Evolutionary conservation across 2,329 filamentous ascomycete genomes (phyloP).

Genomic region (Monosporascus sp.): DNA sequence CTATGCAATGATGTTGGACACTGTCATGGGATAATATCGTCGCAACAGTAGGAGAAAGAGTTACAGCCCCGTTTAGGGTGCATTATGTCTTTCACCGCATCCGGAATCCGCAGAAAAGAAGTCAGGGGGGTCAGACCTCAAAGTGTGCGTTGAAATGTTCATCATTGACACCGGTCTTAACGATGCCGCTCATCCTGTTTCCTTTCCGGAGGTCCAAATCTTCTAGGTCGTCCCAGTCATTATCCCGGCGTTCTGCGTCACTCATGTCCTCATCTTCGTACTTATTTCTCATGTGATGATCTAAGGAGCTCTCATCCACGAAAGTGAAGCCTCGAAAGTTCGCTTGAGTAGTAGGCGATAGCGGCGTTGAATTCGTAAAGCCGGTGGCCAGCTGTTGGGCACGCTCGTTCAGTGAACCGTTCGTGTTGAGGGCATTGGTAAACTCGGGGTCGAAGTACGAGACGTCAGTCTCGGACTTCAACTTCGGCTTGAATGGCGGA

Average conservation of each 20-base stretch:
- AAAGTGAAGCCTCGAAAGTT: slow-evolving; percentile 99
- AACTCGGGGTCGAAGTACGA: slow-evolving; percentile 99
- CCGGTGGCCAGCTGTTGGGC: slow-evolving; percentile 81
- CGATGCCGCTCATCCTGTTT: slow-evolving; percentile 61
- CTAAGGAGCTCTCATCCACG: slow-evolving; percentile 93
- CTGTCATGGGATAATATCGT: slow-evolving; percentile 1
- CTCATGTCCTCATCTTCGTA: slow-evolving; percentile 56
- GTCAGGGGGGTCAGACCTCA: slow-evolving; percentile 45
- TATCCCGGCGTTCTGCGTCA: slow-evolving; percentile 42
- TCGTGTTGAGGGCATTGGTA: slow-evolving; percentile 85
- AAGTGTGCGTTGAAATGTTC: slow-evolving; percentile 60
- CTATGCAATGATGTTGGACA: slow-evolving; percentile 1
- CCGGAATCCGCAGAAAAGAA: slow-evolving; percentile 4
- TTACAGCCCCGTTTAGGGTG: background rate
- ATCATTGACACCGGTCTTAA: slow-evolving; percentile 52
- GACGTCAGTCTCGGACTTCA: slow-evolving; percentile 92
- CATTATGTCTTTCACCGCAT: background rate
- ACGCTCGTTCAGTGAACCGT: slow-evolving; percentile 83
- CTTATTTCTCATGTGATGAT: slow-evolving; percentile 66
- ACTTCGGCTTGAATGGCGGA: slow-evolving; percentile 94
- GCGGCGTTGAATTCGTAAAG: slow-evolving; percentile 81
- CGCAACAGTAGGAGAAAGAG: background rate
- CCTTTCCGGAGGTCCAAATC: slow-evolving; percentile 46
- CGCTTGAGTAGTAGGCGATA: slow-evolving; percentile 92
- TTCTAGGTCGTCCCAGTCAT: slow-evolving; percentile 55